These are phyloP conservation scores for Cinnamomum micranthum DNA, from an alignment of 164 flowering plant species.

Conservation along the genomic window DNA sequence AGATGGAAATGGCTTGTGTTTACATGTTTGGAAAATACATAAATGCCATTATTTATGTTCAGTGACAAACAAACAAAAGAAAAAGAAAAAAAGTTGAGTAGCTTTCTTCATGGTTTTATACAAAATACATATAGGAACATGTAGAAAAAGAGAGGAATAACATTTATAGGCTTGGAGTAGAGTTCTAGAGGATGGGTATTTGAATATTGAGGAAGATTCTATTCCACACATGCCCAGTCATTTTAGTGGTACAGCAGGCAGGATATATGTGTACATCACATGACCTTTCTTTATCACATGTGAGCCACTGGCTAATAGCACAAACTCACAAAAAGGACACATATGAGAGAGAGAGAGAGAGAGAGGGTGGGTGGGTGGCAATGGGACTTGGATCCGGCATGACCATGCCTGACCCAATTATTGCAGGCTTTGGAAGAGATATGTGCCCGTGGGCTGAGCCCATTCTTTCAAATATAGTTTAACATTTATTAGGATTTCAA, in stretches of 20 bases:
- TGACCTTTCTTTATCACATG: slow-evolving; percentile 28
- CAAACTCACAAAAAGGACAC: background rate
- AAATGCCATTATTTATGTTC: background rate
- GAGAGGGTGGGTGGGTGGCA: no score
- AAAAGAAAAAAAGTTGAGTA: background rate
- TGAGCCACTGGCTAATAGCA: slow-evolving; percentile 17
- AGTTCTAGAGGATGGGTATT: background rate
- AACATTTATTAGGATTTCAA: no score
- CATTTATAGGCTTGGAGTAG: background rate
- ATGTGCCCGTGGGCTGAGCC: no score
- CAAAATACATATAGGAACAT: background rate
- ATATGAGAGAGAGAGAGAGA: background rate
- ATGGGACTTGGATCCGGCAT: background rate
- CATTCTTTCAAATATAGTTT: no score
- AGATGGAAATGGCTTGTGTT: background rate
- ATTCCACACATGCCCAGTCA: slow-evolving; percentile 25
- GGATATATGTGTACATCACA: slow-evolving; percentile 17
- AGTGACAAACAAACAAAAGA: no score
- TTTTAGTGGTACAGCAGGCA: slow-evolving; percentile 3
- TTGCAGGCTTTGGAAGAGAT: no score
- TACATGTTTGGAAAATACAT: background rate
- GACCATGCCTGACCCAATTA: background rate
- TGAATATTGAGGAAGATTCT: slow-evolving; percentile 31
- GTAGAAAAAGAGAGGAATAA: background rate
- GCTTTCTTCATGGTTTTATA: background rate